Percentiles rank a stretch among this genome's conserved stretches.
phyloP scores from a whole-genome alignment of 2,329 filamentous ascomycete genomes.

The Cercospora zeae-maydis region DNA sequence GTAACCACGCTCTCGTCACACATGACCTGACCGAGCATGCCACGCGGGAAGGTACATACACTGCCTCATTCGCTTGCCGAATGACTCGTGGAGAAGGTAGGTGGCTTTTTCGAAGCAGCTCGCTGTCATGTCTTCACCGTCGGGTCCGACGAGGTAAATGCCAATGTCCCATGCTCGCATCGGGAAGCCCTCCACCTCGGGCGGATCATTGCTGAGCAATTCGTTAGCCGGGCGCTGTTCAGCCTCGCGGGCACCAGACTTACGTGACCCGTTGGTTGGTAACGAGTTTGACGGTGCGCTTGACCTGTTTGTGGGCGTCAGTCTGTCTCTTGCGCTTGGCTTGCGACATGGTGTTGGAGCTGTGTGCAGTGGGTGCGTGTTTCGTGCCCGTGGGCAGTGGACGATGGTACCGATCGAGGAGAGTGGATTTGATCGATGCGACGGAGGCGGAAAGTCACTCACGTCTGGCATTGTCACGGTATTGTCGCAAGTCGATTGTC shows the following conservation, averaged over 20 bases:
- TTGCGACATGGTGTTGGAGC: conserved; percentile 6
- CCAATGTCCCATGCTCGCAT: conserved; percentile 91
- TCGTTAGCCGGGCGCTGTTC: conserved; percentile 16
- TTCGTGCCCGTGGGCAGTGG: not conserved
- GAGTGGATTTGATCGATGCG: not conserved
- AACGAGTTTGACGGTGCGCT: conserved; percentile 87
- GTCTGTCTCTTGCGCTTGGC: conserved; percentile 9
- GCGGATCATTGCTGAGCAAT: conserved; percentile 65
- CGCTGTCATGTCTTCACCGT: conserved; percentile 78
- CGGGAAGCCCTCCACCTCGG: conserved; percentile 80
- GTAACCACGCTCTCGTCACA: not conserved
- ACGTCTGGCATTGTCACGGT: conserved; percentile 39
- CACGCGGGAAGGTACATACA: conserved; percentile 12
- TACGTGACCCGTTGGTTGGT: conserved; percentile 89
- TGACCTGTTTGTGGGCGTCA: conserved; percentile 36
- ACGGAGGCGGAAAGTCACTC: conserved; percentile 20
- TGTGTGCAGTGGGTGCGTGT: not conserved
- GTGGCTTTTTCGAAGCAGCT: conserved; percentile 86
- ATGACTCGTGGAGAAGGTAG: conserved; percentile 92
- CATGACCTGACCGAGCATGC: too few relatives aligned
- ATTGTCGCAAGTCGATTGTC: not conserved
- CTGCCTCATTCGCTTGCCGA: conserved; percentile 75
- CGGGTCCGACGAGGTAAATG: conserved; percentile 78
- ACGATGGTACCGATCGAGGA: not conserved
- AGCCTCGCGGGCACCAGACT: conserved; percentile 35